Evolutionary conservation across 2,329 filamentous ascomycete species (phyloP), one percentile per base, ranked within the genome.

Genomic region (Epichloe aotearoae): DNA sequence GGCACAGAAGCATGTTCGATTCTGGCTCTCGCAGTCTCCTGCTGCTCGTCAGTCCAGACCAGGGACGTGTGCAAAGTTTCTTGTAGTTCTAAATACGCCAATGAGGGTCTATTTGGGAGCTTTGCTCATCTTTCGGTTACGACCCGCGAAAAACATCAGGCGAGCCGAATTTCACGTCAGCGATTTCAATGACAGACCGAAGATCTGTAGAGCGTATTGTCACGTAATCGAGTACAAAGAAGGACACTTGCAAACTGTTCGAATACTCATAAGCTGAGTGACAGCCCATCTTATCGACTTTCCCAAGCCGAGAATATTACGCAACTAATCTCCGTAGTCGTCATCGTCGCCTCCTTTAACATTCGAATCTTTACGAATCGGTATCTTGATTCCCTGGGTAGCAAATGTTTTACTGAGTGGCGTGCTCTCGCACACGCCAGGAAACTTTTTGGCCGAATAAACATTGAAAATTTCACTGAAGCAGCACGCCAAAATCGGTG

Each of bases 381-480:
- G 91, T 23, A 97, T 96, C 69, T 96, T 96, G 69, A 95, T 95
- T 23, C 93, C 93, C 62, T 98, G 93, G 1, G 80, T 76, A 3
- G 93, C 91, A 69, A 98, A 97, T 54, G 82, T 87, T 67, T 94
- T 95, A 75, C 90, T 96, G 17, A 97, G 72, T 4, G 82, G 70
- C 0, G 93, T 98, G 66, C 86, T 94, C 65, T 97, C 91, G 52
- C 95, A 95, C 1, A 98, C 93, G 40, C 93, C 93, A 0, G 93
- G 93, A 67, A 98, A 98, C 62, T 96, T 96, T 96, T 98, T 98
- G 46, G 93, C 93, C 2, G 88, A 95, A 69, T 85, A 97, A 33
- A 98, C 93, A 50, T 88, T 87, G 73, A 98, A 97, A 3, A 82
- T 77, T 4, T 95, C 86, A 46, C 87, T 94, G 68, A 91, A 97